These are phyloP conservation scores for Phialocephala sp. DNA, from an alignment of 2,329 filamentous ascomycete species.

Conservation along the genomic window DNA sequence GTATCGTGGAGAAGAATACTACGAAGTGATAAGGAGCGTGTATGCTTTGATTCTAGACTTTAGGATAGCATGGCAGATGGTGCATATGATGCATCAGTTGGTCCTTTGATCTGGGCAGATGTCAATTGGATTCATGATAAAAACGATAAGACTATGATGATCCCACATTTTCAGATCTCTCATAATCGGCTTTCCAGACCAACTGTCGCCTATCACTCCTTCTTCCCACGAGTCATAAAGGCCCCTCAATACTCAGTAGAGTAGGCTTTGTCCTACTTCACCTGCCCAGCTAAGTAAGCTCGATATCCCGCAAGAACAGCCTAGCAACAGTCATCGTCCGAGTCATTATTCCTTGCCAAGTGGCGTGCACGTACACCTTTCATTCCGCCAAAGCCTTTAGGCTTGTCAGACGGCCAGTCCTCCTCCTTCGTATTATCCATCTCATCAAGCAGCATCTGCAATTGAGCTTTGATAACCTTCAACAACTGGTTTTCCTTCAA, in stretches of 20 bases:
- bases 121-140: too few species aligned
- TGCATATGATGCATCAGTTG: not conserved
- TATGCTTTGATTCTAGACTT: not conserved
- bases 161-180: not conserved
- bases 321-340: not conserved
- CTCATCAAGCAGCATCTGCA: slow-evolving; percentile 35
- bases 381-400: not conserved
- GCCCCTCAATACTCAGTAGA: not conserved
- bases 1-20: slow-evolving; percentile 45
- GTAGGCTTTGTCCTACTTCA: not conserved
- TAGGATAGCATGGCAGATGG: not conserved
- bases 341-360: not conserved
- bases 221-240: not conserved
- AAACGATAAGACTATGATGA: too few species aligned
- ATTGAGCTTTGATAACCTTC: slow-evolving; percentile 31
- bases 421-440: slow-evolving; percentile 37
- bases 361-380: not conserved
- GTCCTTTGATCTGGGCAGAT: not conserved
- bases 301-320: not conserved
- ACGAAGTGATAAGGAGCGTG: slow-evolving; percentile 32
- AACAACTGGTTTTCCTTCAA: slow-evolving; percentile 34
- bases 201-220: not conserved
- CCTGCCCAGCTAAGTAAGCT: not conserved
- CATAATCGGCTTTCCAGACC: not conserved
- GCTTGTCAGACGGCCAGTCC: slow-evolving; percentile 12